These are phyloP conservation scores for Penicillium sp. DNA, from an alignment of 2,329 filamentous ascomycete genomes.

Conservation along the genomic window DNA sequence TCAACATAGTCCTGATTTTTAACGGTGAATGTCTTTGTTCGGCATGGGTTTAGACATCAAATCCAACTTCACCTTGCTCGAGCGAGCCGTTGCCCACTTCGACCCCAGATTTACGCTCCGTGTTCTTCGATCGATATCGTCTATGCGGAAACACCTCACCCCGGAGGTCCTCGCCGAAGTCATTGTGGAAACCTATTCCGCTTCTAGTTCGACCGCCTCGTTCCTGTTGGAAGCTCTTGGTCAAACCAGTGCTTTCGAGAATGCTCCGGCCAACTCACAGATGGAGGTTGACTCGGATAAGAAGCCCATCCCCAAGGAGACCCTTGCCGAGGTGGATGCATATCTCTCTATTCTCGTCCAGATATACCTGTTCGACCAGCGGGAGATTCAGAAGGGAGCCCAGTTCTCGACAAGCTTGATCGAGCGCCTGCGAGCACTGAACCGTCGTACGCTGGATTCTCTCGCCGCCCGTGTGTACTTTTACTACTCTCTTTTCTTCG, in stretches of 20 bases:
- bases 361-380: conserved; percentile 79
- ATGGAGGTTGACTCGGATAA: conserved; percentile 69
- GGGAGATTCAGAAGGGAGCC: conserved; percentile 68
- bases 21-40: background rate
- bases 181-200: conserved; percentile 69
- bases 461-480: conserved; percentile 94
- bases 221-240: conserved; percentile 62
- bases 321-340: conserved; percentile 76
- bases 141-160: conserved; percentile 81
- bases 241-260: conserved; percentile 57
- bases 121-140: conserved; percentile 88
- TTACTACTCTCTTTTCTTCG: conserved; percentile 92
- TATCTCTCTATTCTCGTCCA: conserved; percentile 80
- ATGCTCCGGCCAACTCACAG: conserved; percentile 50
- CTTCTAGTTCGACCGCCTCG: conserved; percentile 58
- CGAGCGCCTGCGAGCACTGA: conserved; percentile 76
- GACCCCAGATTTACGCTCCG: conserved; percentile 91
- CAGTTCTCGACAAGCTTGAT: conserved; percentile 77
- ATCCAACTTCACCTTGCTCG: conserved; percentile 81
- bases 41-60: conserved; percentile 64
- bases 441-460: conserved; percentile 87
- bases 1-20: background rate
- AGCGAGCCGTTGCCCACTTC: conserved; percentile 84
- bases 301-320: conserved; percentile 58
- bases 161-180: conserved; percentile 71